phyloP scores from a whole-genome alignment of 2,329 filamentous ascomycete genomes.

The Cryphonectria carpinicola region DNA sequence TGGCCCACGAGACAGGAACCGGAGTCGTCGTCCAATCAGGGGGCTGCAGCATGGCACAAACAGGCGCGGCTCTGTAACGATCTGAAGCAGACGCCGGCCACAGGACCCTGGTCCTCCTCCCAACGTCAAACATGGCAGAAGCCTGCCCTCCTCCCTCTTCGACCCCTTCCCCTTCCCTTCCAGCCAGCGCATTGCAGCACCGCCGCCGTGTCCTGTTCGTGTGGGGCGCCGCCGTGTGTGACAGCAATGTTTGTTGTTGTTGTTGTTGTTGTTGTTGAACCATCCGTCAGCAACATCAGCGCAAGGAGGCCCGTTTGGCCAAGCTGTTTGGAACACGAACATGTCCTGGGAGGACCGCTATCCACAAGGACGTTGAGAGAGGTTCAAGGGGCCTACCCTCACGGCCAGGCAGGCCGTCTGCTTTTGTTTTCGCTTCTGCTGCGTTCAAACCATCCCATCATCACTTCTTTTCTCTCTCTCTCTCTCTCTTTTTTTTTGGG shows the following conservation, averaged over 20 bases:
- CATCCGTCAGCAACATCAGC: conserved; percentile 9
- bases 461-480: background rate
- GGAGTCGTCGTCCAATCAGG: conserved; percentile 21
- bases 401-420: background rate
- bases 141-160: background rate
- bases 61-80: conserved; percentile 29
- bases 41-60: conserved; percentile 8
- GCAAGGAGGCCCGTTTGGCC: conserved; percentile 4
- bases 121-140: conserved; percentile 23
- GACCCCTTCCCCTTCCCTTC: background rate
- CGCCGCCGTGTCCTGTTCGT: background rate
- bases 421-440: background rate
- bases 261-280: background rate
- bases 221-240: background rate
- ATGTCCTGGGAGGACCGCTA: background rate
- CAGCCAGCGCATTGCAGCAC: background rate
- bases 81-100: conserved; percentile 27
- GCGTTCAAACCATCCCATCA: background rate
- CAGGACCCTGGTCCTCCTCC: conserved; percentile 17
- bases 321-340: background rate
- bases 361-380: background rate
- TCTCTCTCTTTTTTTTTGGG: background rate
- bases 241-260: conserved; percentile 2
- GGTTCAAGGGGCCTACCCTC: background rate
- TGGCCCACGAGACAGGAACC: conserved; percentile 26